Base-by-base conservation (phyloP, 2,329 filamentous ascomycete species). In the Xylaria sp. region DNA sequence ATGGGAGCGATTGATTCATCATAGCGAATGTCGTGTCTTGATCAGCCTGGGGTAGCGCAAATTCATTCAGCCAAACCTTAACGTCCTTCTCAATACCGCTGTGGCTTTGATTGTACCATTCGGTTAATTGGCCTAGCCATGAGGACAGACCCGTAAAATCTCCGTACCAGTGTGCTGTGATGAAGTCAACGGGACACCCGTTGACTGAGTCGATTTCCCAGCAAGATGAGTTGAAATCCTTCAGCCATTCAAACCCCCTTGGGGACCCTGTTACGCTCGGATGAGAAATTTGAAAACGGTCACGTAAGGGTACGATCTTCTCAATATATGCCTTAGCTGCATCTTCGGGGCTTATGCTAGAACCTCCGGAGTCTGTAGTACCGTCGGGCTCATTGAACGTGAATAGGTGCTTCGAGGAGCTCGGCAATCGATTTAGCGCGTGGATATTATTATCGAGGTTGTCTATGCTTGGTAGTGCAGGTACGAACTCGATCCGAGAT, bases 311-410 rank as follows among this genome's bases (percentile, higher is more conserved):
- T 0, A 76, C 77, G 28, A 83, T 77, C 53, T 81, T 62, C 6
- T 78, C 73, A 3, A 83, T 72, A 63, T 83, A 83, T 0, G 79
- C 74, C 1, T 74, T 69, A 0, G 81, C 81, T 0, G 81, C 81
- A 20, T 82, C 80, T 33, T 79, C 73, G 1, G 81, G 78, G 0
- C 74, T 76, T 54, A 83, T 81, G 9, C 74, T 68, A 61, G 80
- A 82, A 26, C 81, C 81, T 10, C 81, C 81, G 0, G 80, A 79
- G 7, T 77, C 76, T 1, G 77, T 81, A 6, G 77, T 78, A 0
- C 81, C 81, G 62, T 83, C 81, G 1, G 81, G 81, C 63, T 83
- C 81, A 66, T 83, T 83, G 64, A 83, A 83, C 0, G 76, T 76
- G 23, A 83, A 76, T 2, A 83, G 73, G 54, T 81, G 80, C 0